Evolutionary conservation across 345 rosid genomes (phyloP).

Genomic region (Bruguiera sexangula): DNA sequence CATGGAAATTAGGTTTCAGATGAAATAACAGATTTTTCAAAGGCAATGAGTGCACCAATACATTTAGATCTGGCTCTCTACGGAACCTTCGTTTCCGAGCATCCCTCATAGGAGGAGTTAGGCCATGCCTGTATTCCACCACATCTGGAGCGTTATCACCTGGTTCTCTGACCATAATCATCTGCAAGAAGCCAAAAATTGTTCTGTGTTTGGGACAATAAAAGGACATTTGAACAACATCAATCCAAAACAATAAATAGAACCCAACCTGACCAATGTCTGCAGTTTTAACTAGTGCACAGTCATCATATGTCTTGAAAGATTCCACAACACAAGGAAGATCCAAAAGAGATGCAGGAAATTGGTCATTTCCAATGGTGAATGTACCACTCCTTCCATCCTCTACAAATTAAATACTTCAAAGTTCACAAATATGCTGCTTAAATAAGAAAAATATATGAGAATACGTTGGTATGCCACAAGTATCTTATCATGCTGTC

Average conservation of each 20-base stretch:
- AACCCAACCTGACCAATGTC: constrained; percentile 84
- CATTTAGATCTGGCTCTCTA: constrained; percentile 96
- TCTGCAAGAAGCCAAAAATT: constrained; percentile 38
- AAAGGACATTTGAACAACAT: not conserved
- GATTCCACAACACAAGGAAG: constrained; percentile 94
- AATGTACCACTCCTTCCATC: constrained; percentile 86
- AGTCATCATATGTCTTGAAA: constrained; percentile 85
- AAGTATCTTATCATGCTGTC: too few species aligned
- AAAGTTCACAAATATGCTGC: not conserved
- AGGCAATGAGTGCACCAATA: constrained; percentile 22
- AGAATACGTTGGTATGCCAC: not conserved
- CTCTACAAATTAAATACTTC: constrained; percentile 41
- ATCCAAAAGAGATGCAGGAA: constrained; percentile 77
- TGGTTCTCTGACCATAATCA: constrained; percentile 89
- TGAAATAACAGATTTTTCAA: not conserved
- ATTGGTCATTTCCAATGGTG: constrained; percentile 63
- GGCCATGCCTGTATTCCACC: constrained; percentile 86
- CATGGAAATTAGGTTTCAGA: not conserved
- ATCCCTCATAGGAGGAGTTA: constrained; percentile 97
- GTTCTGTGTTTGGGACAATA: not conserved
- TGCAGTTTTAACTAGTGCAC: constrained; percentile 81
- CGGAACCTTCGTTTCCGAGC: constrained; percentile 95
- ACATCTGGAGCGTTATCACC: constrained; percentile 75
- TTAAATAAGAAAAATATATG: not conserved
- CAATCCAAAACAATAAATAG: not conserved